Percentiles rank a stretch among this genome's conserved stretches.
These are phyloP conservation scores for Lithohypha guttulata DNA, from an alignment of 2,329 filamentous ascomycete genomes.

Conservation along the genomic window DNA sequence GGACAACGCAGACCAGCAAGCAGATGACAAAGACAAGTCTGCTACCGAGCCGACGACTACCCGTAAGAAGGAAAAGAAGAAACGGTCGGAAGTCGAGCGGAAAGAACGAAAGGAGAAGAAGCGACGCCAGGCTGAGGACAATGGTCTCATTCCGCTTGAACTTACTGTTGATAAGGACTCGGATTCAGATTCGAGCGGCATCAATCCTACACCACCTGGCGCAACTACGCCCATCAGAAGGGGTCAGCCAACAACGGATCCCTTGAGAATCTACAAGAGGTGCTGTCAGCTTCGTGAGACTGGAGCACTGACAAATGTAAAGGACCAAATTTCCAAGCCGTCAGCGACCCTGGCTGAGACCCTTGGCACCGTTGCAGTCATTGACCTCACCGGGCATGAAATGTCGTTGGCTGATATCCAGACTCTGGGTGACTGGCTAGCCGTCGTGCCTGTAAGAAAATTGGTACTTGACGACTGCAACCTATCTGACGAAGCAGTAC, in stretches of 20 bases:
- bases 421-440: constrained; percentile 86
- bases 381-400: constrained; percentile 76
- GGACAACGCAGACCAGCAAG: constrained; percentile 11
- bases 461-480: constrained; percentile 79
- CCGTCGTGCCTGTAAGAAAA: constrained; percentile 81
- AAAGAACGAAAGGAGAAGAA: constrained; percentile 89
- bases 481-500: constrained; percentile 72
- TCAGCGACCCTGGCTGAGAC: constrained; percentile 52
- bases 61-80: constrained; percentile 92
- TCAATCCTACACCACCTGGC: constrained; percentile 24
- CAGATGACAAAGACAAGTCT: constrained; percentile 13
- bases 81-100: constrained; percentile 81
- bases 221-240: constrained; percentile 25
- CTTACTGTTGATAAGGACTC: constrained; percentile 57
- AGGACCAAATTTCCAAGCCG: constrained; percentile 68
- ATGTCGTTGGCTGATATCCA: constrained; percentile 73
- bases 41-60: constrained; percentile 38
- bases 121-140: constrained; percentile 72
- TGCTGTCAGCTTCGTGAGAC: constrained; percentile 92
- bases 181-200: constrained; percentile 40
- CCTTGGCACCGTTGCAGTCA: constrained; percentile 65
- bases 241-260: constrained; percentile 77
- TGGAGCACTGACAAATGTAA: constrained; percentile 81
- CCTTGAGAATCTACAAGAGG: constrained; percentile 80
- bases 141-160: constrained; percentile 77